Evolutionary conservation across 371 early-diverging fungal species (phyloP).

Genomic region (Mucor mucedo): DNA sequence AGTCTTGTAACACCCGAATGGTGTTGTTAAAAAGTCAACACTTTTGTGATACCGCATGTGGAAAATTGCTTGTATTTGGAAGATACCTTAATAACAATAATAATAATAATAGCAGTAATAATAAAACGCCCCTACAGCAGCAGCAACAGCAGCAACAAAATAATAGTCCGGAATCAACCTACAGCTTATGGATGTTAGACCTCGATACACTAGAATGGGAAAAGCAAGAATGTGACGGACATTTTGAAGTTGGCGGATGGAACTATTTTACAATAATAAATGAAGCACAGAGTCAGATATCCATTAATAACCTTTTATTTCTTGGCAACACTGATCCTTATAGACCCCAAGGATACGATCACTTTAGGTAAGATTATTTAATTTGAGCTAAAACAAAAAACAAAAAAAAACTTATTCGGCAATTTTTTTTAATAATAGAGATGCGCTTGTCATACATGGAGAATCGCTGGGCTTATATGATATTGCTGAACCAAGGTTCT

Average conservation of each 20-base stretch:
- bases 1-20: conserved; percentile 35
- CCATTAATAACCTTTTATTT: conserved; percentile 44
- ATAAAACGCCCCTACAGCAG: neutral
- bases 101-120: conserved; percentile 1
- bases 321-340: conserved; percentile 59
- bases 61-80: conserved; percentile 62
- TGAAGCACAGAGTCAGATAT: conserved; percentile 21
- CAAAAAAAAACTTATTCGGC: conserved; percentile 3
- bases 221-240: conserved; percentile 57
- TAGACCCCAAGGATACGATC: conserved; percentile 61
- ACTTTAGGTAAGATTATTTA: conserved; percentile 46
- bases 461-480: conserved; percentile 63
- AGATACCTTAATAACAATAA: conserved; percentile 34
- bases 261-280: conserved; percentile 63
- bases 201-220: conserved; percentile 65
- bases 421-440: conserved; percentile 31
- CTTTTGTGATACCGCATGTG: conserved; percentile 65
- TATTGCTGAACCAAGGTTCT: conserved; percentile 51
- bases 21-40: conserved; percentile 66
- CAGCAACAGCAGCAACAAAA: conserved; percentile 17
- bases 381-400: neutral
- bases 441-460: conserved; percentile 58
- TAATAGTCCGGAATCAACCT: conserved; percentile 32
- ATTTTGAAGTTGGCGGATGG: conserved; percentile 64
- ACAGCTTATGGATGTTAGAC: conserved; percentile 67